Conservation (phyloP, 2,329 filamentous ascomycete genomes). For the Aspergillus niger region DNA sequence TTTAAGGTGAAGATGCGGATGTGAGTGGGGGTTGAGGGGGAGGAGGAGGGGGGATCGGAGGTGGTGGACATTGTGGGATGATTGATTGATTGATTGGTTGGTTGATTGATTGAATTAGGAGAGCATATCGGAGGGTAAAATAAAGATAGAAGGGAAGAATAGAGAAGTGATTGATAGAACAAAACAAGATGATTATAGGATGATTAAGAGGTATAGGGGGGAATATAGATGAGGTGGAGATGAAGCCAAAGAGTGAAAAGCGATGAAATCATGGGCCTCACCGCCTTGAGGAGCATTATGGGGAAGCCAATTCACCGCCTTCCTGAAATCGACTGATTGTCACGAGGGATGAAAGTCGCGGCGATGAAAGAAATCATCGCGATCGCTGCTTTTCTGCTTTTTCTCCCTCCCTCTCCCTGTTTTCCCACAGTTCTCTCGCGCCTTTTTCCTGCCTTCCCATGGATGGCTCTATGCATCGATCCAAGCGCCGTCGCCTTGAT, state of each 20-base stretch:
- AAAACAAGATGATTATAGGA: neutral
- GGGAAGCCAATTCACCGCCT: neutral
- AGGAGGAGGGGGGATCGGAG: slow-evolving; percentile 41
- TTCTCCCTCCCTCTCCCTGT: neutral
- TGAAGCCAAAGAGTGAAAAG: neutral
- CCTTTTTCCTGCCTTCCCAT: slow-evolving; percentile 13
- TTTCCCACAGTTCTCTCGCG: neutral
- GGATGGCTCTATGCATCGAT: slow-evolving; percentile 28
- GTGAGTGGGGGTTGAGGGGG: slow-evolving; percentile 51
- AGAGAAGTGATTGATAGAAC: neutral
- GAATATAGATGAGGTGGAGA: neutral
- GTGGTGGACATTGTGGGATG: neutral
- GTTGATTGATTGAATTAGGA: too few species aligned
- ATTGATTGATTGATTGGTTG: neutral
- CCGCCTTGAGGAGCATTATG: neutral
- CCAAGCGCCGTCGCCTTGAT: slow-evolving; percentile 38
- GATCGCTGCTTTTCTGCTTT: neutral
- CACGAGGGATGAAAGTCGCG: slow-evolving; percentile 5
- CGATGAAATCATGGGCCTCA: slow-evolving; percentile 13
- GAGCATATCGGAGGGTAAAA: neutral
- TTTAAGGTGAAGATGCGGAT: slow-evolving; percentile 87
- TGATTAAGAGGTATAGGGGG: neutral
- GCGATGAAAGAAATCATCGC: slow-evolving; percentile 8
- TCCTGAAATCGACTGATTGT: slow-evolving; percentile 3
- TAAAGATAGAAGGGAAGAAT: neutral